These are phyloP conservation scores for Picea glauca DNA, from an alignment of 75 land plant genomes.

Conservation along the genomic window DNA sequence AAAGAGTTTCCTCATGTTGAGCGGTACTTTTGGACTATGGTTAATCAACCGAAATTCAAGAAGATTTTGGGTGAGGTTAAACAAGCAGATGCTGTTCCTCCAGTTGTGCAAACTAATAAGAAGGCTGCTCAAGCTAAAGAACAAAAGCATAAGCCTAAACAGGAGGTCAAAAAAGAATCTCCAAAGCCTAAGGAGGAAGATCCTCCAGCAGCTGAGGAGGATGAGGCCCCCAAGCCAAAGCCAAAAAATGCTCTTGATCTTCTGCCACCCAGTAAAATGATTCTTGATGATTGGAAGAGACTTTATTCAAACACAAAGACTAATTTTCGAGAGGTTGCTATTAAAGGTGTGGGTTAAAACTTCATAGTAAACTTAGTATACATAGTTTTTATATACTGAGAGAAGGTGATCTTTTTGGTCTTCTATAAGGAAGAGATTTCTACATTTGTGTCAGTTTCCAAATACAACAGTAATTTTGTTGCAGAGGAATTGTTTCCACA, in stretches of 20 bases:
- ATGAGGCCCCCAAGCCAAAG: slow-evolving; percentile 89
- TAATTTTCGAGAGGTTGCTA: slow-evolving; percentile 96
- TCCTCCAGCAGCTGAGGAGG: slow-evolving; percentile 45
- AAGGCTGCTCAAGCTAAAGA: slow-evolving; percentile 28
- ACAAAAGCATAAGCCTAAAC: slow-evolving; percentile 39
- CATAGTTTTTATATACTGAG: background rate
- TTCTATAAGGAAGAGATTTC: background rate
- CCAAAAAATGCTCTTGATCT: slow-evolving; percentile 91
- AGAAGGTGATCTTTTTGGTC: background rate
- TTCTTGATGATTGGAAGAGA: slow-evolving; percentile 98
- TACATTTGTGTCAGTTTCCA: background rate
- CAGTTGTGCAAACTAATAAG: slow-evolving; percentile 40
- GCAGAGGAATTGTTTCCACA: background rate
- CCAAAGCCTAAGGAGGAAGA: slow-evolving; percentile 55
- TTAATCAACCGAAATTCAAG: slow-evolving; percentile 4
- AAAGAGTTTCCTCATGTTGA: slow-evolving; percentile 85
- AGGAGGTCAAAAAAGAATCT: slow-evolving; percentile 23
- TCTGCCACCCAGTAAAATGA: slow-evolving; percentile 91
- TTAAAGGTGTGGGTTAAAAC: slow-evolving; percentile 60
- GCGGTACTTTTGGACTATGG: slow-evolving; percentile 88
- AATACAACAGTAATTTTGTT: background rate
- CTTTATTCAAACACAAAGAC: slow-evolving; percentile 94
- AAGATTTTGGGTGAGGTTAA: slow-evolving; percentile 76
- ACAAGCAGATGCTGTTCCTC: slow-evolving; percentile 60
- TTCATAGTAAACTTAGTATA: background rate